These are phyloP conservation scores for Gypsophila paniculata DNA, from an alignment of 179 eudicot species.

Conservation along the genomic window DNA sequence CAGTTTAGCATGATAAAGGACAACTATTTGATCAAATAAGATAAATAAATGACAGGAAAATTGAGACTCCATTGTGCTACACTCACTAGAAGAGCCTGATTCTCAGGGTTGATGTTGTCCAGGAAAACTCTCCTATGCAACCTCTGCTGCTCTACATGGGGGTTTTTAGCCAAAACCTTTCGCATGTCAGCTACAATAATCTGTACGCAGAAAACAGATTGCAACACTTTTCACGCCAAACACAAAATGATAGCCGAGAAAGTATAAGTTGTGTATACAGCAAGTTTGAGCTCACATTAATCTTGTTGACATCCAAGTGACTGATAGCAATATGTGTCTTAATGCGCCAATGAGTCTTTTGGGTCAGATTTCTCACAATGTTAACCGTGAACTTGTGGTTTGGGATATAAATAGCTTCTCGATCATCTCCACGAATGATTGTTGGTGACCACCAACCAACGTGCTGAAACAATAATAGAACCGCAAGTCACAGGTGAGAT, in stretches of 20 bases:
- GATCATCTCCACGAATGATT: constrained; percentile 85
- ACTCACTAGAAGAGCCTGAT: constrained; percentile 82
- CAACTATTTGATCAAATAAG: too few species aligned
- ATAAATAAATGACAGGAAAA: too few species aligned
- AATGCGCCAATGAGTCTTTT: constrained; percentile 94
- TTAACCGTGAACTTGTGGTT: constrained; percentile 90
- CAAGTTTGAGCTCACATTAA: too few species aligned
- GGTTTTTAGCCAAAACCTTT: constrained; percentile 88
- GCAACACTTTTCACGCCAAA: too few species aligned
- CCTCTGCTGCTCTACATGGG: constrained; percentile 90
- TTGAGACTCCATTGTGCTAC: too few species aligned
- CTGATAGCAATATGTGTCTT: constrained; percentile 90
- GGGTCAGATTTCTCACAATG: constrained; percentile 85
- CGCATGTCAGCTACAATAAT: constrained; percentile 98
- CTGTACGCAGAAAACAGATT: too few species aligned
- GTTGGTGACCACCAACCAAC: constrained; percentile 99
- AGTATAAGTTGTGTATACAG: too few species aligned
- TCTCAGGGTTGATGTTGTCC: constrained; percentile 73
- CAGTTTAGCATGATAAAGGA: too few species aligned
- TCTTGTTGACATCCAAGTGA: constrained; percentile 79
- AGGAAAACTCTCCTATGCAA: constrained; percentile 92
- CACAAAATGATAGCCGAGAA: too few species aligned
- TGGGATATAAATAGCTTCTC: constrained; percentile 93
- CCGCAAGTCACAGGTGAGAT: too few species aligned
- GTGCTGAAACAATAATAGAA: too few species aligned